These are phyloP conservation scores for Calcarisporium arbuscula DNA, from an alignment of 2,329 filamentous ascomycete genomes.

Conservation along the genomic window DNA sequence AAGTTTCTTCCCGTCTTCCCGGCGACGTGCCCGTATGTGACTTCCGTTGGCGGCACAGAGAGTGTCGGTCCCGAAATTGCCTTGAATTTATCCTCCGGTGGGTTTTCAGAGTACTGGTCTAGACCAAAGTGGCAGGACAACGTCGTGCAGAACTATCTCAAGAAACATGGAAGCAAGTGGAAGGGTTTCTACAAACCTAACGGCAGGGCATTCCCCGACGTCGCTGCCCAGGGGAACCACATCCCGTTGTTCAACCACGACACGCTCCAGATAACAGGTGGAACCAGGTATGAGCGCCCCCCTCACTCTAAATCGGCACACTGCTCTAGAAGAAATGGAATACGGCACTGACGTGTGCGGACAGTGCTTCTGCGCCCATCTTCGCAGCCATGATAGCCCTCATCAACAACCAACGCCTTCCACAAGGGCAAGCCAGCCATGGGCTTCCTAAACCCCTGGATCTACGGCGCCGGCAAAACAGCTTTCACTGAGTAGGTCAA, in stretches of 20 bases:
- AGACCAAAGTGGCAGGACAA: slow-evolving; percentile 38
- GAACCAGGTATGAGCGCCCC: slow-evolving; percentile 29
- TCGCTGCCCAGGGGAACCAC: slow-evolving; percentile 45
- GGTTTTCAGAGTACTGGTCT: slow-evolving; percentile 42
- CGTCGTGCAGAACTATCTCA: slow-evolving; percentile 39
- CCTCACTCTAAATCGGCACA: no score
- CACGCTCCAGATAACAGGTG: slow-evolving; percentile 17
- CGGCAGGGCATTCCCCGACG: slow-evolving; percentile 56
- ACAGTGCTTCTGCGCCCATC: slow-evolving; percentile 52
- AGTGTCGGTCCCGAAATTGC: slow-evolving; percentile 44
- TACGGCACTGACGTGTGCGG: background rate
- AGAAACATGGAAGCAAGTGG: slow-evolving; percentile 40
- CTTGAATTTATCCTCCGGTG: slow-evolving; percentile 45
- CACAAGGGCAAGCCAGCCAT: slow-evolving; percentile 44
- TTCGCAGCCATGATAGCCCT: slow-evolving; percentile 58
- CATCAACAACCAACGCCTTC: slow-evolving; percentile 57
- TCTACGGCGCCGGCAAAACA: slow-evolving; percentile 35
- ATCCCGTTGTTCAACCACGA: slow-evolving; percentile 27
- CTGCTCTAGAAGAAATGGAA: no score
- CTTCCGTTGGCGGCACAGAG: slow-evolving; percentile 53
- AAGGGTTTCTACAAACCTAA: slow-evolving; percentile 34
- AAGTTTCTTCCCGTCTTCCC: slow-evolving; percentile 29
- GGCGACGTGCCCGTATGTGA: slow-evolving; percentile 52
- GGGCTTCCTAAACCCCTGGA: slow-evolving; percentile 57
- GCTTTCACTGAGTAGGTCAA: slow-evolving; percentile 29